Conservation (phyloP, 2,329 filamentous ascomycete genomes). For the Epichloe typhina region DNA sequence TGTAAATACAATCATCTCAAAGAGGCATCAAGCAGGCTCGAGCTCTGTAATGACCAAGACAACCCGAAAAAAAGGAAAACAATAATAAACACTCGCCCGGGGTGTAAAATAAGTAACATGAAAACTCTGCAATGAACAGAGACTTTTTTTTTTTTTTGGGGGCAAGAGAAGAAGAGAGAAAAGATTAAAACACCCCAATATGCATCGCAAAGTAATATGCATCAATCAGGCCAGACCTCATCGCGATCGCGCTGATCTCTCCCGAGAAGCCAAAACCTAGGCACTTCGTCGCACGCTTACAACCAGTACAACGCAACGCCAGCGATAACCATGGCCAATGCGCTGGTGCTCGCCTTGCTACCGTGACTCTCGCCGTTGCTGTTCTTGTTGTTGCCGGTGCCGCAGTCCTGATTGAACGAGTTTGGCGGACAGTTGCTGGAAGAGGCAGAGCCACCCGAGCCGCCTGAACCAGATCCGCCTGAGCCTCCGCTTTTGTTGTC, state of each 20-base stretch:
- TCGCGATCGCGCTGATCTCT: too few relatives aligned
- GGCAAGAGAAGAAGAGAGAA: neutral
- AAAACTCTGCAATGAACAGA: neutral
- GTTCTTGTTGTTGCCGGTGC: conserved; percentile 9
- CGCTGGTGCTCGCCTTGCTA: conserved; percentile 21
- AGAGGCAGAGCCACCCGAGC: conserved; percentile 10
- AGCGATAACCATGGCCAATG: conserved; percentile 24
- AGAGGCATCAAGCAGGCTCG: too few relatives aligned
- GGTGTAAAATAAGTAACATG: too few relatives aligned
- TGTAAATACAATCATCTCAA: too few relatives aligned
- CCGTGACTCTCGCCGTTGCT: conserved; percentile 20
- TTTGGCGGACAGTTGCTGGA: conserved; percentile 21
- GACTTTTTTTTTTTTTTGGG: neutral
- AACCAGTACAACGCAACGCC: conserved; percentile 22
- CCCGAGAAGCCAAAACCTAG: too few relatives aligned
- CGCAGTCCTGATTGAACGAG: conserved; percentile 29
- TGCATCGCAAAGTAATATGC: too few relatives aligned
- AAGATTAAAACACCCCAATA: neutral
- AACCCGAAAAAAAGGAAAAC: too few relatives aligned
- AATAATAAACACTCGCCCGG: too few relatives aligned
- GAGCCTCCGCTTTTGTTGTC: conserved; percentile 12
- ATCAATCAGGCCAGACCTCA: too few relatives aligned
- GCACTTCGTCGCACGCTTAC: conserved; percentile 9
- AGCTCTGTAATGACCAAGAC: too few relatives aligned
- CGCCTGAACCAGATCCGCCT: conserved; percentile 12